Evolutionary conservation across 2,329 filamentous ascomycete genomes (phyloP), one percentile per base, ranked within the genome.

Genomic region (Daldinia sp.): DNA sequence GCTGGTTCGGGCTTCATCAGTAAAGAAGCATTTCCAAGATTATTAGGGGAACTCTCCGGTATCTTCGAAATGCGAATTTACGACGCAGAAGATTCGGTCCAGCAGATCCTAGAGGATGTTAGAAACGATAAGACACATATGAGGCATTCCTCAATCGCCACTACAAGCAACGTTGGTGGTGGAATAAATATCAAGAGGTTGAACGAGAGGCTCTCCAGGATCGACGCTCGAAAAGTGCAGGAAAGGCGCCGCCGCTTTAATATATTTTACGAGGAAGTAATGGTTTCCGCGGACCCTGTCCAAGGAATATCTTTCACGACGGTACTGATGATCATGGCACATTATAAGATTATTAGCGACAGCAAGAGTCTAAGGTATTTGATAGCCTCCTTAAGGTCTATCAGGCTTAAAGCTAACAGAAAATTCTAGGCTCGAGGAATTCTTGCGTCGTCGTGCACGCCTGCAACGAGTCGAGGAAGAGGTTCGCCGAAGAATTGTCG

Each of bases 311-410:
- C 92, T 0, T 99, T 99, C 76, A 95, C 93, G 2, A 90, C 90
- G 5, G 90, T 97, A 19, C 83, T 99, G 52, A 95, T 99, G 90
- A 96, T 96, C 63, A 83, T 99, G 59, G 94, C 96, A 30, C 95
- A 99, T 77, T 96, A 99, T 83, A 99, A 98, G 73, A 93, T 99
- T 73, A 99, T 99, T 76, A 97, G 90, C 70, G 95, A 99, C 77
- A 97, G 90, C 81, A 97, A 97, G 83, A 97, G 93, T 77, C 81
- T 99, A 73, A 90, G 86, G 89, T 91, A 80, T 74, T 81, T 77
- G 9, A n/a, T 69, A 41, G 19, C 35, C 39, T 3, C 35, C 63
- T 45, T 61, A 41, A 52, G 49, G 17, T 48, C 52, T 15, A 17
- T 27, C 10, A 9, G 19, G 49, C 10, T 15, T 3, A 49, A 56